These are phyloP conservation scores for Logfia minima DNA, from an alignment of 129 eudicot species.

Conservation along the genomic window DNA sequence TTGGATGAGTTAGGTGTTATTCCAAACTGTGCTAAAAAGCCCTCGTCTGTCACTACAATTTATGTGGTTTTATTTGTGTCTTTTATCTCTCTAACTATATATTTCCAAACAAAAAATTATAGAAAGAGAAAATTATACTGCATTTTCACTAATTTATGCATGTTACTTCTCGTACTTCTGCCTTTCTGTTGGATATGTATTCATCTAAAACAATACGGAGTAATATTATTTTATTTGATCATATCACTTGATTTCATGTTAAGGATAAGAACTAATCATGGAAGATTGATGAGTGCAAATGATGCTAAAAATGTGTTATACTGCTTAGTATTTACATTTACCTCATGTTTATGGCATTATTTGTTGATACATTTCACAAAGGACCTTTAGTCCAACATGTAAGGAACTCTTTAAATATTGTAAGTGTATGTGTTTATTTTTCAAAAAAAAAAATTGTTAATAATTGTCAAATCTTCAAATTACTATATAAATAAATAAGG, in stretches of 20 bases:
- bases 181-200: conserved; percentile 28
- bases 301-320: not conserved
- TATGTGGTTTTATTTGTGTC: conserved; percentile 6
- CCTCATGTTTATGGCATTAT: not conserved
- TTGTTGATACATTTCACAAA: too few species aligned
- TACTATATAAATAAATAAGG: too few species aligned
- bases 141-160: conserved; percentile 32
- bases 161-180: conserved; percentile 26
- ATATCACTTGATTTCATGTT: not conserved
- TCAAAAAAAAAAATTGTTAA: too few species aligned
- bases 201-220: conserved; percentile 2
- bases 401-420: not conserved
- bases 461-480: too few species aligned
- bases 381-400: not conserved
- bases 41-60: conserved; percentile 47
- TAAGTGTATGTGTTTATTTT: too few species aligned
- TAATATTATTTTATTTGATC: not conserved
- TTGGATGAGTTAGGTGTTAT: conserved; percentile 44
- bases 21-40: conserved; percentile 53
- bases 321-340: not conserved
- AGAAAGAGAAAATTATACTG: conserved; percentile 33
- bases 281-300: not conserved
- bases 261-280: conserved; percentile 3
- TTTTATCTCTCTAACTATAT: conserved; percentile 8
- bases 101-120: conserved; percentile 17